Base-by-base conservation (phyloP, 768 basidiomycete genomes). In the Termitomyces sp. region DNA sequence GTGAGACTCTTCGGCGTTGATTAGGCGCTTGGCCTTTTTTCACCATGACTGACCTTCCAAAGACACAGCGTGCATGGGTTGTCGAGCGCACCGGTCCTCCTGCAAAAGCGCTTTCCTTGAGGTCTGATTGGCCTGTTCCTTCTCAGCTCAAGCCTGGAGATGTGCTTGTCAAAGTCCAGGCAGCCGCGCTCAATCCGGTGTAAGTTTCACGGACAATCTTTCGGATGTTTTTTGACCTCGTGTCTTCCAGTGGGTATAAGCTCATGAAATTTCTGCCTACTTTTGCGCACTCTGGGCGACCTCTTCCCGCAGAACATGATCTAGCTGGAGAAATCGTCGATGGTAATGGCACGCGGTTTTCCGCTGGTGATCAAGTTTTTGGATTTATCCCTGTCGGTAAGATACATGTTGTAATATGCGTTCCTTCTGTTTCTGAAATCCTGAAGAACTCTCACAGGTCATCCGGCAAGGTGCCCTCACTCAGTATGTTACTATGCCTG, bases 171-270 rank as follows among this genome's bases (percentile, higher is more conserved):
- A 71, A 68, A 56, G 65, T 75, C 6, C 74, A 75, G 43, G 75
- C 73, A 33, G 73, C 78, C 0, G 85, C 86, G 0, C 72, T 91
- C 43, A 92, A 92, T 64, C 88, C 88, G 1, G 76, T 84, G 83
- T 87, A 67, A 59, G 80, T 64, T 36, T 18, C 18, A 20, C 8
- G 9, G 12, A 12, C 32, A n/a, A 43, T 10, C 42, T 10, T 28
- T 22, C 24, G 22, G 42, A 48, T 32, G 0, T 30, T 55, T 40
- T n/a, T 48, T n/a, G 22, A 59, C 30, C 7, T 45, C 33, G n/a
- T 22, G 33, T n/a, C 18, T n/a, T 56, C 26, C 61, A 88, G 87
- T 36, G 85, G 81, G 0, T 85, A 78, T 68, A 89, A 88, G 65
- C 0, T 82, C 1, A 81, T 87, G 80, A 65, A 65, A 18, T 1